These are phyloP conservation scores for Aspergillus nidulans DNA, from an alignment of 495 filamentous ascomycete species.

Conservation along the genomic window DNA sequence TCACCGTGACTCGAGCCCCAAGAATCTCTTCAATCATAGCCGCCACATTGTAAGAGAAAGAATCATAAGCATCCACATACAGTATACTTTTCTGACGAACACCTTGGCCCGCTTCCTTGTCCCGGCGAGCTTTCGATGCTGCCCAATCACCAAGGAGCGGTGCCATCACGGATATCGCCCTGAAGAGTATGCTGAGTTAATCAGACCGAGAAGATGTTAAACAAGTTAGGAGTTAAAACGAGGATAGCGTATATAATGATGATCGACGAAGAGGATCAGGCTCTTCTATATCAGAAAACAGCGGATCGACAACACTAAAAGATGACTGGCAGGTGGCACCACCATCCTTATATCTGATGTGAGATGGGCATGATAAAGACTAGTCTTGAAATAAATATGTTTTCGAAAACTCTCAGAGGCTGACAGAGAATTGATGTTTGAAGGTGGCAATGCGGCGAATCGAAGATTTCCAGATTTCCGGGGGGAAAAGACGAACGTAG, in stretches of 20 bases:
- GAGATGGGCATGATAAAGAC: background rate
- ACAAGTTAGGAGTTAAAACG: background rate
- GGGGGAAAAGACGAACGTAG: background rate
- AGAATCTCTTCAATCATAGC: slow-evolving; percentile 65
- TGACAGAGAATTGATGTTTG: background rate
- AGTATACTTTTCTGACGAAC: slow-evolving; percentile 52
- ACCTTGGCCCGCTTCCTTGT: slow-evolving; percentile 2
- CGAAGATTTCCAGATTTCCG: background rate
- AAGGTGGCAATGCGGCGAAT: background rate
- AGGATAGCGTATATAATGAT: background rate
- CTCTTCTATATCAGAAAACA: background rate
- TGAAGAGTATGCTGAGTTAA: background rate
- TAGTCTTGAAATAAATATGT: background rate
- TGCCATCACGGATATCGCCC: slow-evolving; percentile 22
- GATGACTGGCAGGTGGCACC: background rate
- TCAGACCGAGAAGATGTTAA: background rate
- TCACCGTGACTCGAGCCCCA: slow-evolving; percentile 59
- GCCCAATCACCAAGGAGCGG: slow-evolving; percentile 34
- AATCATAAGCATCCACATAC: slow-evolving; percentile 92
- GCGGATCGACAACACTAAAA: background rate
- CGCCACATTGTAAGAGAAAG: slow-evolving; percentile 91
- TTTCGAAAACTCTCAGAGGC: background rate
- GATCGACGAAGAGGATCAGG: background rate
- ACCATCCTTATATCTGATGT: background rate
- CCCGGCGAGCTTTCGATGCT: slow-evolving; percentile 1